These are phyloP conservation scores for Ogataea hybrid DNA, from an alignment of 1,139 yeast genomes.

Conservation along the genomic window DNA sequence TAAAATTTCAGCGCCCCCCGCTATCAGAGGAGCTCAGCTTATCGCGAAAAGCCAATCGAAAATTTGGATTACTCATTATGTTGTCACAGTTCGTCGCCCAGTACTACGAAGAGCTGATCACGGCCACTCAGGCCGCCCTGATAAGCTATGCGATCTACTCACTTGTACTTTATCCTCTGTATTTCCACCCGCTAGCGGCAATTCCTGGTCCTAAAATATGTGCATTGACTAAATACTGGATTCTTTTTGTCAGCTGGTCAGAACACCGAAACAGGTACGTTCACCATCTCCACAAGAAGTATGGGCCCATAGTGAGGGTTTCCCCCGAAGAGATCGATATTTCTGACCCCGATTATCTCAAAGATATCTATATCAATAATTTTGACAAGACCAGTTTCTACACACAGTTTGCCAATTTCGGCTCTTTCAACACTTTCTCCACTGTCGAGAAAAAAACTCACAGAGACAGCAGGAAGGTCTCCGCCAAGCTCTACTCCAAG, in stretches of 20 bases:
- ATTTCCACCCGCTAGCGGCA: conserved; percentile 46
- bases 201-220: conserved; percentile 64
- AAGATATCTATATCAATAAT: conserved; percentile 56
- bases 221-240: conserved; percentile 46
- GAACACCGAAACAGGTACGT: conserved; percentile 52
- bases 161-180: conserved; percentile 44
- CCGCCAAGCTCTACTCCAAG: conserved; percentile 51
- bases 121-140: conserved; percentile 4
- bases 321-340: conserved; percentile 65
- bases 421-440: conserved; percentile 57
- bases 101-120: conserved; percentile 9
- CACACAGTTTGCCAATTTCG: conserved; percentile 60
- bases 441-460: conserved; percentile 50
- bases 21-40: not conserved
- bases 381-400: conserved; percentile 62
- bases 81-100: conserved; percentile 5
- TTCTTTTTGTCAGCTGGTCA: conserved; percentile 51
- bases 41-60: conserved; percentile 1
- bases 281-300: conserved; percentile 49
- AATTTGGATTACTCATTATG: conserved; percentile 6
- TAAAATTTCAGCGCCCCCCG: not conserved
- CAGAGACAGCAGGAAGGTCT: conserved; percentile 45
- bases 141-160: conserved; percentile 27
- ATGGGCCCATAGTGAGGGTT: conserved; percentile 61
- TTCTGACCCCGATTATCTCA: conserved; percentile 49